Conservation (phyloP, 768 basidiomycete species). For the Lentinula aciculospora region DNA sequence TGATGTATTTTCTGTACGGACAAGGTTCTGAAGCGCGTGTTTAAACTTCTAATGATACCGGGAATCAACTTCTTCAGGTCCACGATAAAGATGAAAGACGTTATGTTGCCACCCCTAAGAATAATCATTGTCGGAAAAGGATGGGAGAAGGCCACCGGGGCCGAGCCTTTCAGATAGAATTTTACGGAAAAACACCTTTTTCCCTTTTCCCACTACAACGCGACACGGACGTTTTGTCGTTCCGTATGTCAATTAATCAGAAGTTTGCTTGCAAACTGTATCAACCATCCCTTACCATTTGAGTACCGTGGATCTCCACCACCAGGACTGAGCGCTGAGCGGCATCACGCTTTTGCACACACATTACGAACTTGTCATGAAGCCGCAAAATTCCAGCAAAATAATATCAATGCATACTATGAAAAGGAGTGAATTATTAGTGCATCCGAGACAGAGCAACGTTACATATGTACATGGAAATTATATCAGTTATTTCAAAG, state of each 20-base stretch:
- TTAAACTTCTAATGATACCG: slow-evolving; percentile 1
- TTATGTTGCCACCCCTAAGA: neutral
- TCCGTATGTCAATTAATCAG: too few species aligned
- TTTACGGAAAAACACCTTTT: neutral
- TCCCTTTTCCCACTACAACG: neutral
- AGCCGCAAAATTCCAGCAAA: too few species aligned
- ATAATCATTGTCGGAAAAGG: neutral
- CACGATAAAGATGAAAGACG: slow-evolving; percentile 1
- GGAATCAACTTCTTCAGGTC: neutral
- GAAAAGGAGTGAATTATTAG: too few species aligned
- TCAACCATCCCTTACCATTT: too few species aligned
- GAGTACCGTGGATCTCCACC: too few species aligned
- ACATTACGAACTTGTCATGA: too few species aligned
- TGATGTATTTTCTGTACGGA: neutral
- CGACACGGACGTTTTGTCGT: neutral
- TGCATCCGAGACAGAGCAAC: too few species aligned
- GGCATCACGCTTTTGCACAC: too few species aligned
- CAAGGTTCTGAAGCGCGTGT: slow-evolving; percentile 1
- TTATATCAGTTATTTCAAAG: neutral
- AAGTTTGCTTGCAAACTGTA: too few species aligned
- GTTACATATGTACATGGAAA: too few species aligned
- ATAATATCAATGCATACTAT: too few species aligned
- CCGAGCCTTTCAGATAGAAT: neutral
- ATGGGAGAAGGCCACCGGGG: neutral
- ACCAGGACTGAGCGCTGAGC: too few species aligned